Evolutionary conservation across 148 eudicot genomes (phyloP).

Genomic region (Vaccinium corymbosum): DNA sequence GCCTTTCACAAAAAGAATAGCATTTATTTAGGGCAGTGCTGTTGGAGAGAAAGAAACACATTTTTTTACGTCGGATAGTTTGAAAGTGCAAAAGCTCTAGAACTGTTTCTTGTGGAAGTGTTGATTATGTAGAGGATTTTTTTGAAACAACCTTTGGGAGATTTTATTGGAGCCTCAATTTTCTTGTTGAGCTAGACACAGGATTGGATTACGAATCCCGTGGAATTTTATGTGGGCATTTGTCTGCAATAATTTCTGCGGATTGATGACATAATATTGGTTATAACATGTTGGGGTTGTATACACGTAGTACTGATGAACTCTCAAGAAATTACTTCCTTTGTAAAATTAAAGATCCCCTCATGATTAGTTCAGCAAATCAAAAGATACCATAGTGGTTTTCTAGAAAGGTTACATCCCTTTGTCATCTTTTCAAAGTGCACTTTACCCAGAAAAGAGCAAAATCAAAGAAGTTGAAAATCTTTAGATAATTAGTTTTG

Average conservation of each 20-base stretch:
- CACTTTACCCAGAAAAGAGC: neutral
- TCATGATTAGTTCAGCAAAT: neutral
- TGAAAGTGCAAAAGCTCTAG: too few species aligned
- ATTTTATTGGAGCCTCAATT: too few species aligned
- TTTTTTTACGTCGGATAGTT: too few species aligned
- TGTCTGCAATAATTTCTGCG: neutral
- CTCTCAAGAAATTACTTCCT: neutral
- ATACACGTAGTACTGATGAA: neutral
- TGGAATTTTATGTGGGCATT: neutral
- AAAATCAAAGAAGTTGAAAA: neutral
- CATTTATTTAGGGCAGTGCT: too few species aligned
- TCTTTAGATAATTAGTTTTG: neutral
- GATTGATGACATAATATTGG: neutral
- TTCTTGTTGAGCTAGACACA: neutral
- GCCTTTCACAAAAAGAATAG: too few species aligned
- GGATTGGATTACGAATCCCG: too few species aligned
- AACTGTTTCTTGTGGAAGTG: too few species aligned
- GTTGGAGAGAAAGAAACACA: too few species aligned
- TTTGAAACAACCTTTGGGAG: too few species aligned
- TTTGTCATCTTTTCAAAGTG: neutral
- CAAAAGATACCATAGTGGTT: neutral
- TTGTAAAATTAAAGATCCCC: neutral
- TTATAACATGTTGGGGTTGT: neutral
- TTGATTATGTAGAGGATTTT: too few species aligned
- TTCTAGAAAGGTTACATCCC: neutral